These are phyloP conservation scores for Fonsecaea pedrosoi DNA, from an alignment of 2,329 filamentous ascomycete species.

Conservation along the genomic window DNA sequence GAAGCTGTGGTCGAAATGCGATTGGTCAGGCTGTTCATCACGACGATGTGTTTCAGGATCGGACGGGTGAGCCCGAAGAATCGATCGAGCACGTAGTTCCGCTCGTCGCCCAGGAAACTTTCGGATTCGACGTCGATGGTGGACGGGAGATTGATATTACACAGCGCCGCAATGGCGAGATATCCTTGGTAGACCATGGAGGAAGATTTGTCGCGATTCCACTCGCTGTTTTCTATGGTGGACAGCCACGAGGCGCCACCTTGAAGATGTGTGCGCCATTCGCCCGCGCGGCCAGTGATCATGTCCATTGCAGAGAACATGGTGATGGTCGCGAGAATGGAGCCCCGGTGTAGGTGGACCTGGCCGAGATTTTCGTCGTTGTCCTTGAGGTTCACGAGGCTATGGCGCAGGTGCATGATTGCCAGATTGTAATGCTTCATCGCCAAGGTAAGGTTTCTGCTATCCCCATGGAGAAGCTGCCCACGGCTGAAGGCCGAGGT, in stretches of 20 bases:
- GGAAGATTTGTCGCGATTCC: slow-evolving; percentile 30
- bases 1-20: slow-evolving; percentile 30
- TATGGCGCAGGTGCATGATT: slow-evolving; percentile 42
- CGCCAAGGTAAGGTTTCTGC: slow-evolving; percentile 41
- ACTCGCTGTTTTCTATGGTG: slow-evolving; percentile 27
- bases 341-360: slow-evolving; percentile 30
- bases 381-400: slow-evolving; percentile 45
- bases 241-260: slow-evolving; percentile 40
- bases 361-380: slow-evolving; percentile 34
- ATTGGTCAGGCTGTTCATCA: slow-evolving; percentile 42
- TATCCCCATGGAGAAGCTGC: slow-evolving; percentile 40
- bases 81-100: slow-evolving; percentile 42
- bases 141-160: slow-evolving; percentile 41
- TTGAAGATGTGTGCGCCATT: slow-evolving; percentile 42
- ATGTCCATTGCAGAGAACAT: slow-evolving; percentile 38
- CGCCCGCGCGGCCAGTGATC: slow-evolving; percentile 34
- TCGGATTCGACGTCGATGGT: slow-evolving; percentile 38
- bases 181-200: slow-evolving; percentile 43
- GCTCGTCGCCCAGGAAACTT: slow-evolving; percentile 34
- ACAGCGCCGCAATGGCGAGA: slow-evolving; percentile 43
- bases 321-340: slow-evolving; percentile 36
- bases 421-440: slow-evolving; percentile 44
- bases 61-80: slow-evolving; percentile 43
- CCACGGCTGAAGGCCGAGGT: slow-evolving; percentile 44
- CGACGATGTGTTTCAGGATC: slow-evolving; percentile 41